These are phyloP conservation scores for Dichotomocladium elegans DNA, from an alignment of 371 early-diverging fungal genomes.

Conservation along the genomic window DNA sequence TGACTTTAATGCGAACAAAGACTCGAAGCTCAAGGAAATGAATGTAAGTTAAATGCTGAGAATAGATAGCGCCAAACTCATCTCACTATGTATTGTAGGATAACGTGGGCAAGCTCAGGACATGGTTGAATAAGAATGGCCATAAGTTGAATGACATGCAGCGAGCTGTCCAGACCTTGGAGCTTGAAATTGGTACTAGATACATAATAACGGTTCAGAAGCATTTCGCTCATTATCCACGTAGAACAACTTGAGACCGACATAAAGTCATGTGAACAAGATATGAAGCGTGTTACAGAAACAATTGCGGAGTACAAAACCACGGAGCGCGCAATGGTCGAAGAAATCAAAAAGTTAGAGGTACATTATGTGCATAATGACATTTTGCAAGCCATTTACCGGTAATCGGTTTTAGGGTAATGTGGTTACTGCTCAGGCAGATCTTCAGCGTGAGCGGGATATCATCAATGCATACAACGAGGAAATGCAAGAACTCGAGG, in stretches of 20 bases:
- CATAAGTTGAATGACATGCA: slow-evolving; percentile 63
- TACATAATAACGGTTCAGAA: not conserved
- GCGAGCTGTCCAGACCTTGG: slow-evolving; percentile 63
- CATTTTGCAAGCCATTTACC: not conserved
- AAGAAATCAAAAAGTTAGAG: slow-evolving; percentile 16
- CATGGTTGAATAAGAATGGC: slow-evolving; percentile 47
- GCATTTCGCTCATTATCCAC: not conserved
- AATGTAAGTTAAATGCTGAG: slow-evolving; percentile 48
- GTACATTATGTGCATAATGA: not conserved
- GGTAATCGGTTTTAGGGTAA: no score
- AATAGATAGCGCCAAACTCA: no score
- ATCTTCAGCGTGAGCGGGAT: slow-evolving; percentile 23
- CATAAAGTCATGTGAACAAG: slow-evolving; percentile 48
- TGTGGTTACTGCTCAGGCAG: slow-evolving; percentile 9
- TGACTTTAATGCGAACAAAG: slow-evolving; percentile 82
- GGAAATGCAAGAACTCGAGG: slow-evolving; percentile 57
- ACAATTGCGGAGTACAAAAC: slow-evolving; percentile 56
- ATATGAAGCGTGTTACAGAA: slow-evolving; percentile 42
- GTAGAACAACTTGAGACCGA: slow-evolving; percentile 69
- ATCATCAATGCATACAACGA: slow-evolving; percentile 32
- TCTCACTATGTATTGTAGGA: no score
- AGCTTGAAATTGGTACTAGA: slow-evolving; percentile 71
- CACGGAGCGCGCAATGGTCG: slow-evolving; percentile 4
- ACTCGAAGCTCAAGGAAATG: slow-evolving; percentile 77
- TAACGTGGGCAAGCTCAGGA: slow-evolving; percentile 58